Percentiles rank a stretch among this genome's conserved stretches.
Evolutionary conservation across 2,329 filamentous ascomycete genomes (phyloP).

Genomic region (Dothistroma septosporum): DNA sequence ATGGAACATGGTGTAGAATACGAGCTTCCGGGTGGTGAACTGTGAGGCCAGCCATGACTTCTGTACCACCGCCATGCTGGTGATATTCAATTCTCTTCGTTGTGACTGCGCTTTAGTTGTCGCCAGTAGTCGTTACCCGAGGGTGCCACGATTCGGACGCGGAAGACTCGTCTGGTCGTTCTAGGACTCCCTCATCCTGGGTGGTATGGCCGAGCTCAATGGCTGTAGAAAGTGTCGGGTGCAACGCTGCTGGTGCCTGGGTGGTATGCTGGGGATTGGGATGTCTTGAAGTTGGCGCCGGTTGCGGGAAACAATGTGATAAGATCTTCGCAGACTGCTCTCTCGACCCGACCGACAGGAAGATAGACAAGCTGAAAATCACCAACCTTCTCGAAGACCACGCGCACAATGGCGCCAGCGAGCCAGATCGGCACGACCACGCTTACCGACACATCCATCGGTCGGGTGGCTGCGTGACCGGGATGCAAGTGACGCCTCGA

Average conservation of each 20-base stretch:
- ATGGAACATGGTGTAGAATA: conserved; percentile 38
- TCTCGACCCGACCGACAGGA: neutral
- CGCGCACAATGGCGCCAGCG: conserved; percentile 11
- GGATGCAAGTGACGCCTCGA: conserved; percentile 5
- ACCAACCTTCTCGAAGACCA: conserved; percentile 12
- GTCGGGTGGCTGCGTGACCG: conserved; percentile 10
- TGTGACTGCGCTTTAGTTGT: neutral
- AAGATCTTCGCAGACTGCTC: neutral
- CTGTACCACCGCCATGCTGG: conserved; percentile 21
- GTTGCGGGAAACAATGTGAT: neutral
- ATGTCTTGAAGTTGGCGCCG: neutral
- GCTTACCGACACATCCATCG: conserved; percentile 3
- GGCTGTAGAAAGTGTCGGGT: neutral
- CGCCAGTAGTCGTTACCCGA: neutral
- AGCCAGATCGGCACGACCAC: conserved; percentile 2
- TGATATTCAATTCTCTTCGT: neutral
- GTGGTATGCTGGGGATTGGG: too few relatives aligned
- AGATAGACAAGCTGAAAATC: conserved; percentile 2
- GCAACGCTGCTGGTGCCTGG: neutral
- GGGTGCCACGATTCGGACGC: neutral
- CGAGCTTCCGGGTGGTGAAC: conserved; percentile 34
- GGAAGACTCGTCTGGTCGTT: neutral
- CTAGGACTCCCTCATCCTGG: neutral
- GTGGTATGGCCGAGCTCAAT: neutral
- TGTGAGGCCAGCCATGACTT: conserved; percentile 35